Conservation (phyloP, 139 green algal species). For the Zygnema circumcarinatum region DNA sequence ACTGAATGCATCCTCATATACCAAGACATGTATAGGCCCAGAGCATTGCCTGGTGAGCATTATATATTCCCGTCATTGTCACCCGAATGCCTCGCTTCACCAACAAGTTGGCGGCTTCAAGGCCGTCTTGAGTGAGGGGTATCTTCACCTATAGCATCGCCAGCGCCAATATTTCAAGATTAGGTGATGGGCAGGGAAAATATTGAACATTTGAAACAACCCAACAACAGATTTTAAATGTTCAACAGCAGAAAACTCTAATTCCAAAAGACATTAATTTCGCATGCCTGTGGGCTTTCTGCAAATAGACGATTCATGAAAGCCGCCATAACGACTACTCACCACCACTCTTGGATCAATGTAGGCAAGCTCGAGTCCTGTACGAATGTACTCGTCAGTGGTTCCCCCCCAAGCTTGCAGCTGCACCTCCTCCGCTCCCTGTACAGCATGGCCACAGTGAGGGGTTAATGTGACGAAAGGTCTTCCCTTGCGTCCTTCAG, state of each 20-base stretch:
- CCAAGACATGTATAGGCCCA: too few species aligned
- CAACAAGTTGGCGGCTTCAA: constrained; percentile 70
- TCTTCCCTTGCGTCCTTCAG: too few species aligned
- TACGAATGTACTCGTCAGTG: constrained; percentile 64
- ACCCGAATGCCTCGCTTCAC: constrained; percentile 66
- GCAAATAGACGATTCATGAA: too few species aligned
- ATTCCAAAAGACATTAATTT: too few species aligned
- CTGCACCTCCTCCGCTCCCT: constrained; percentile 74
- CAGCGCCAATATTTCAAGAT: not conserved
- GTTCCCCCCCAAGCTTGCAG: constrained; percentile 79
- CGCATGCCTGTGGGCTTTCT: too few species aligned
- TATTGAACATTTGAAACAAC: too few species aligned
- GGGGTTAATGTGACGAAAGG: too few species aligned
- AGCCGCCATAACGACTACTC: too few species aligned
- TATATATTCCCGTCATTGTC: constrained; percentile 73
- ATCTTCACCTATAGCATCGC: constrained; percentile 26
- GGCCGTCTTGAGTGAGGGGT: constrained; percentile 23
- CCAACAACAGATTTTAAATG: too few species aligned
- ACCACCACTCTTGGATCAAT: constrained; percentile 42
- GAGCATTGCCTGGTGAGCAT: constrained; percentile 51
- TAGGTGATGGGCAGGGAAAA: too few species aligned
- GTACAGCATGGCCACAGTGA: not conserved
- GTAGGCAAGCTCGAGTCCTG: constrained; percentile 65
- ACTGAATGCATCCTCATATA: not conserved
- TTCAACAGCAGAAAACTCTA: too few species aligned